Percentiles rank a stretch among this genome's conserved stretches.
Conservation (phyloP, 2,329 filamentous ascomycete species). For the Scedosporium boydii region DNA sequence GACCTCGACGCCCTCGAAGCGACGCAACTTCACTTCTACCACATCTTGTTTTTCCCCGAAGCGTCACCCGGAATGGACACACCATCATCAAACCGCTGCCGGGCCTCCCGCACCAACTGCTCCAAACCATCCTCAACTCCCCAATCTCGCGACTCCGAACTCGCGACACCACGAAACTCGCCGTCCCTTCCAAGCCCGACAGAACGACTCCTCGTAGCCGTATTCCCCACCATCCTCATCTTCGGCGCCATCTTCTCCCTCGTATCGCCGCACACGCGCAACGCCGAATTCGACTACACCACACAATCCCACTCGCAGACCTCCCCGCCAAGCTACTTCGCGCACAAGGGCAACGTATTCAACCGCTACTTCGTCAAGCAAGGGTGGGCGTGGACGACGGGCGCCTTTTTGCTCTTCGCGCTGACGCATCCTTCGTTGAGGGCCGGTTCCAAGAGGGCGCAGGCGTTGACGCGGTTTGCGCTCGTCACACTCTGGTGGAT, state of each 20-base stretch:
- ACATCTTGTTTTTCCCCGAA: too few species aligned
- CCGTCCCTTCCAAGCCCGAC: conserved; percentile 62
- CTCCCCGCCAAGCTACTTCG: conserved; percentile 77
- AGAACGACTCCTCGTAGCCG: conserved; percentile 52
- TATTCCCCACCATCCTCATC: conserved; percentile 71
- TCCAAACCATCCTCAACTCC: background rate
- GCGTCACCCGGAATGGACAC: background rate
- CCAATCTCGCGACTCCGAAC: background rate
- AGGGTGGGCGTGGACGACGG: conserved; percentile 85
- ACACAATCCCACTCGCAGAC: conserved; percentile 54
- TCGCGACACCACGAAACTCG: conserved; percentile 25
- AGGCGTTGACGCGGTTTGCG: conserved; percentile 58
- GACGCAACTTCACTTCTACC: background rate
- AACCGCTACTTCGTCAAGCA: conserved; percentile 91
- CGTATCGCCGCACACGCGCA: conserved; percentile 63
- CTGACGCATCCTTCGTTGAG: conserved; percentile 52
- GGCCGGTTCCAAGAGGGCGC: conserved; percentile 26
- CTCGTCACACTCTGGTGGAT: conserved; percentile 73
- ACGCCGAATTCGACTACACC: conserved; percentile 49
- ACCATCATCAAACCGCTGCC: background rate
- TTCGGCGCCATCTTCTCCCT: conserved; percentile 74
- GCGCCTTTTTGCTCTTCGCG: conserved; percentile 62
- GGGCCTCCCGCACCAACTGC: background rate
- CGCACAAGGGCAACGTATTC: conserved; percentile 85
- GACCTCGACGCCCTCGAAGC: background rate